phyloP scores from a whole-genome alignment of 2,329 filamentous ascomycete species.

The Colletotrichum theobromicola region DNA sequence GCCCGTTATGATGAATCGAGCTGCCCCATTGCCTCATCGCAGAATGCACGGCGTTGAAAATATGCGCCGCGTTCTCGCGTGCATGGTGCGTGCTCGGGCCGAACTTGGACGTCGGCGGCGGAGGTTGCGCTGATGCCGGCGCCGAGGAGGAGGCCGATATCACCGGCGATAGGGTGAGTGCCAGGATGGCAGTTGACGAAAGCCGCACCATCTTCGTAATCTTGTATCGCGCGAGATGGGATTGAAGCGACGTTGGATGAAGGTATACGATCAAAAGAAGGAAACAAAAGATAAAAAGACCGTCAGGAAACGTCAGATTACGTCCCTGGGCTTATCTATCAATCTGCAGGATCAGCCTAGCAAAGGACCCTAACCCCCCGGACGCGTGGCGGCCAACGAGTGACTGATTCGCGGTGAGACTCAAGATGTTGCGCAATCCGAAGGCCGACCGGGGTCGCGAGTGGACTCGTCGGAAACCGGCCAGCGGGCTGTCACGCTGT shows the following conservation, averaged over 20 bases:
- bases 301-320: neutral
- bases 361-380: neutral
- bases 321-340: neutral
- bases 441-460: neutral
- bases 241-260: neutral
- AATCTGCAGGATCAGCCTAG: neutral
- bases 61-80: conserved; percentile 60
- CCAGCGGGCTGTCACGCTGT: neutral
- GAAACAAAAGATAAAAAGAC: no score
- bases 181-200: neutral
- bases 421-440: conserved; percentile 6
- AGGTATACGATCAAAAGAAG: neutral
- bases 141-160: conserved; percentile 5
- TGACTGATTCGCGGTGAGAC: conserved; percentile 17
- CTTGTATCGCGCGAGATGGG: neutral
- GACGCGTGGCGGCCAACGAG: neutral
- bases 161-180: neutral
- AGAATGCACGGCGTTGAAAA: conserved; percentile 77
- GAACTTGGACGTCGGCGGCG: neutral
- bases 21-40: conserved; percentile 79
- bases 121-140: neutral
- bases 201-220: neutral
- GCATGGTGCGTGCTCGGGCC: conserved; percentile 42
- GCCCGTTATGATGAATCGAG: conserved; percentile 75
- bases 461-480: neutral